Evolutionary conservation across 371 early-diverging fungal genomes (phyloP), one percentile per base, ranked within the genome.

Genomic region (Actinomucor elegans): DNA sequence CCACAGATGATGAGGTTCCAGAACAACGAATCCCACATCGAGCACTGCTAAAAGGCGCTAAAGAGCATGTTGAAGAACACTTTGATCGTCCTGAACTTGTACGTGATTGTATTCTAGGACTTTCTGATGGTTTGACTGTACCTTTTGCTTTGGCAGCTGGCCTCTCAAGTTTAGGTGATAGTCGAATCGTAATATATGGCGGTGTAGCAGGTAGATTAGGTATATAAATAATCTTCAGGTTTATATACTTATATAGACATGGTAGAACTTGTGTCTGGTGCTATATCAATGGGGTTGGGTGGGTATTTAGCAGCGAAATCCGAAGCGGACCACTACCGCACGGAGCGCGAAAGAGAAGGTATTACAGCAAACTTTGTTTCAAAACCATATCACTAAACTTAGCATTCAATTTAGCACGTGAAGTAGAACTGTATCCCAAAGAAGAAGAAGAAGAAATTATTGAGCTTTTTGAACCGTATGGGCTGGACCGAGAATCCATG

Each of bases 101-200:
- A 18, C 73, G 86, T 7, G 86, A 89, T 61, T 72, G 81, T 35
- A 81, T 87, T 44, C 60, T 86, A 14, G 88, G 87, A 8, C 61
- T 89, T 20, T 82, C 87, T 4, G 90, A 87, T 58, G 90, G 90
- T 0, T 64, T 89, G 29, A 89, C 88, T 0, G 90, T 88, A 5
- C 90, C 90, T 2, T 89, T 89, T 68, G 90, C 90, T 7, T 67
- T 89, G 29, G 86, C 88, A 23, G 90, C 90, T 15, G 90, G 88
- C 18, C 71, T 89, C 20, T 75, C 85, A 5, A 73, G 83, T 29
- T 61, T 85, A 34, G 79, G 81, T 23, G 75, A 80, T 56, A 70
- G 69, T 35, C 61, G 71, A 1, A 66, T 88, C 49, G 90, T 89
- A 6, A 75, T 89, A n/a, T 73, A 72, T 48, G 89, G 87, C 38